Evolutionary conservation across 108 stramenopile genomes (phyloP).

Genomic region (Cylindrotheca fusiformis): DNA sequence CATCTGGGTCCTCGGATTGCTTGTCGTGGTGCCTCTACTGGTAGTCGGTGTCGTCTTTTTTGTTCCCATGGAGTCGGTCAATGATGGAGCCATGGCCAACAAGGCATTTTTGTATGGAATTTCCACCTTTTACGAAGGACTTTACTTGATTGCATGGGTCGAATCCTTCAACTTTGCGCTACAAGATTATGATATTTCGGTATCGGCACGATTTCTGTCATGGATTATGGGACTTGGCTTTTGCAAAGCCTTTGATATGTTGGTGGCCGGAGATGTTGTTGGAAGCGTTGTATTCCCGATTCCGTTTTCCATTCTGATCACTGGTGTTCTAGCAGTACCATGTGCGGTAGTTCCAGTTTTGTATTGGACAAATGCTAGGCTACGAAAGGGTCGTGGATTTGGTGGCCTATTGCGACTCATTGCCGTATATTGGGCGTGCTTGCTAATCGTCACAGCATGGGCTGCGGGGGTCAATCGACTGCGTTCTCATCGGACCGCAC

Average conservation of each 20-base stretch:
- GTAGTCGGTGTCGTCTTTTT: conserved; percentile 18
- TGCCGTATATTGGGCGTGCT: conserved; percentile 1
- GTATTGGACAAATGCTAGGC: not conserved
- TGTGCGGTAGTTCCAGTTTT: conserved; percentile 7
- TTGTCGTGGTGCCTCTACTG: conserved; percentile 10
- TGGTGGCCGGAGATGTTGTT: conserved; percentile 14
- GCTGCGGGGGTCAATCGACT: conserved; percentile 20
- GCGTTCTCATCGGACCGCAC: not conserved
- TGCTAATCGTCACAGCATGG: conserved; percentile 12
- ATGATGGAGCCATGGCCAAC: conserved; percentile 13
- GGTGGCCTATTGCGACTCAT: not conserved
- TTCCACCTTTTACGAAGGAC: conserved; percentile 10
- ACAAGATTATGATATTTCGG: conserved; percentile 12
- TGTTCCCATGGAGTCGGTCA: conserved; percentile 15
- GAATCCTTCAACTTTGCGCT: conserved; percentile 25
- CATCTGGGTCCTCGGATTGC: not conserved
- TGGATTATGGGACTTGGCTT: conserved; percentile 6
- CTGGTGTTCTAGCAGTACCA: conserved; percentile 6
- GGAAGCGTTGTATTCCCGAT: conserved; percentile 15
- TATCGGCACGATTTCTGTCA: conserved; percentile 5
- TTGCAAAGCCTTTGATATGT: conserved; percentile 8
- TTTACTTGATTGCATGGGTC: conserved; percentile 14
- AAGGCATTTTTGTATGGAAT: conserved; percentile 19
- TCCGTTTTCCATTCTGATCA: conserved; percentile 22
- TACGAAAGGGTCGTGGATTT: conserved; percentile 5